These are phyloP conservation scores for Yamadazyma kanchanaburiensis DNA, from an alignment of 1,139 yeast species.

Conservation along the genomic window DNA sequence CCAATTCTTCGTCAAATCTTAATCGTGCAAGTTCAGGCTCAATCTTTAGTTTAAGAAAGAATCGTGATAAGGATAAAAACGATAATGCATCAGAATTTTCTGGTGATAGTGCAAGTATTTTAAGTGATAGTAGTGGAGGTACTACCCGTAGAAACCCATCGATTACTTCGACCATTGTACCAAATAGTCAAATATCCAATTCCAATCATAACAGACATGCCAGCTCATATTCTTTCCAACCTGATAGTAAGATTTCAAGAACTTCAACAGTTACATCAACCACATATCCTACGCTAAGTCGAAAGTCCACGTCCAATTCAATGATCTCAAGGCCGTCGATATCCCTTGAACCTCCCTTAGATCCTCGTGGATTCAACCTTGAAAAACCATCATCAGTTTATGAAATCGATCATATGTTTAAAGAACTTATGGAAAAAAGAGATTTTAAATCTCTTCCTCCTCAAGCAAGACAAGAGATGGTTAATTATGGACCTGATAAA, in stretches of 20 bases:
- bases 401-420: constrained; percentile 65
- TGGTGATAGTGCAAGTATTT: constrained; percentile 34
- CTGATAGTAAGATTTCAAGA: constrained; percentile 21
- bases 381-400: constrained; percentile 58
- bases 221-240: constrained; percentile 37
- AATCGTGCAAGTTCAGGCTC: constrained; percentile 37
- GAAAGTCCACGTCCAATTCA: constrained; percentile 24
- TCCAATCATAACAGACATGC: constrained; percentile 40
- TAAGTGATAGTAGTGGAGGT: constrained; percentile 21
- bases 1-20: constrained; percentile 3
- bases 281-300: constrained; percentile 10
- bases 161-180: constrained; percentile 18
- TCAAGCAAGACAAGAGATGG: constrained; percentile 75
- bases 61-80: constrained; percentile 11
- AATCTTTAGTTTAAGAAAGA: constrained; percentile 36
- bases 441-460: constrained; percentile 79
- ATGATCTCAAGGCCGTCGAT: constrained; percentile 32
- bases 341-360: constrained; percentile 19
- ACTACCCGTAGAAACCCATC: constrained; percentile 45
- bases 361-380: constrained; percentile 17
- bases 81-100: constrained; percentile 32
- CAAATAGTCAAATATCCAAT: constrained; percentile 27
- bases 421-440: constrained; percentile 73
- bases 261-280: not conserved
- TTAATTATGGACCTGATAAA: constrained; percentile 68